Evolutionary conservation across 495 filamentous ascomycete species (phyloP), one percentile per base, ranked within the genome.

Genomic region (Barbatosphaeria neglecta): DNA sequence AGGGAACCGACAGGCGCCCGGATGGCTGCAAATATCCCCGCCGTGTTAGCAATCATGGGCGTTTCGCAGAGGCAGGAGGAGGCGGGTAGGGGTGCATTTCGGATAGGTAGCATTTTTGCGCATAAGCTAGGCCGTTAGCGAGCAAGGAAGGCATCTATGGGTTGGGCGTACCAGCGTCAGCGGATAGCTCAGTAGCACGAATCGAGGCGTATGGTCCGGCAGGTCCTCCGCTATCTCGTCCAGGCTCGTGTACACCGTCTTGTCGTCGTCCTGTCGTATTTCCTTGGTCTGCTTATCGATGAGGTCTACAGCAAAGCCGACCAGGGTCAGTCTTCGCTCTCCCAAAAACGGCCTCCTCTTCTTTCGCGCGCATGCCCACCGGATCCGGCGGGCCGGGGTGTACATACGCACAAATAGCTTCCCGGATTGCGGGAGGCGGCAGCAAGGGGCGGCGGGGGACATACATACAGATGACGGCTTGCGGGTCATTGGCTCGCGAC

Each of bases 381-480:
- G n/a, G n/a, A n/a, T n/a, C n/a, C n/a, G n/a, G n/a, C n/a, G n/a
- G n/a, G n/a, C n/a, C n/a, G n/a, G n/a, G n/a, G n/a, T n/a, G n/a
- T n/a, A n/a, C n/a, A n/a, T n/a, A n/a, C n/a, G n/a, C n/a, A n/a
- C n/a, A 45, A 41, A 27, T 44, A 41, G 27, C n/a, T 17, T 35
- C 20, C n/a, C n/a, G n/a, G n/a, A n/a, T n/a, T n/a, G n/a, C n/a
- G n/a, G n/a, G n/a, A n/a, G n/a, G n/a, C n/a, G n/a, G n/a, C n/a
- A n/a, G n/a, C n/a, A n/a, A n/a, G 22, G 13, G 24, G 16, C 8
- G 25, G 20, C 37, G 47, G 46, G 45, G 66, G 62, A 73, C 61
- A 52, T 57, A 73, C 81, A 66, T 86, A 96, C 92, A 96, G 49
- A 98, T 89, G 53, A 90, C 76, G 46, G 89, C 92, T 71, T 95